These are phyloP conservation scores for Cenococcum geophilum DNA, from an alignment of 495 filamentous ascomycete species.

Conservation along the genomic window DNA sequence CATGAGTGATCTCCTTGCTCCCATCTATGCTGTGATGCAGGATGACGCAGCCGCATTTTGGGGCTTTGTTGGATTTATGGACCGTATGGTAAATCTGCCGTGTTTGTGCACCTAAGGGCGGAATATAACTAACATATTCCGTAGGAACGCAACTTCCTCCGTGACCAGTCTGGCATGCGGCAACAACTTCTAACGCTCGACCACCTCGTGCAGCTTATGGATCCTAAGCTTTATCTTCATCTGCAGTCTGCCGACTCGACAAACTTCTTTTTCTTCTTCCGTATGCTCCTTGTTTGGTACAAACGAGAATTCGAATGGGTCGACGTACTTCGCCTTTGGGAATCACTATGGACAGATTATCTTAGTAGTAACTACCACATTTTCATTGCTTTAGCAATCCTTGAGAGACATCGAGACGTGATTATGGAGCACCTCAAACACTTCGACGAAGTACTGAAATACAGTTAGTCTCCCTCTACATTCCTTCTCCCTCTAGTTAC, in stretches of 20 bases:
- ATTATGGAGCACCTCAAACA: slow-evolving; percentile 92
- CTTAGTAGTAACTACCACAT: slow-evolving; percentile 83
- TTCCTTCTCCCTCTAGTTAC: slow-evolving; percentile 5
- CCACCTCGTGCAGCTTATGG: slow-evolving; percentile 91
- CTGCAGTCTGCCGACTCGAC: slow-evolving; percentile 84
- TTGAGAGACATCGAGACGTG: slow-evolving; percentile 91
- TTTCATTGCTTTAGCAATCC: slow-evolving; percentile 85
- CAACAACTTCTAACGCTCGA: slow-evolving; percentile 83
- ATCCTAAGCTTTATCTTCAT: slow-evolving; percentile 87
- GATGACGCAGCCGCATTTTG: slow-evolving; percentile 96
- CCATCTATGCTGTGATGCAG: slow-evolving; percentile 93
- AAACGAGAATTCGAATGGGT: slow-evolving; percentile 92
- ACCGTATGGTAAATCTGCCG: slow-evolving; percentile 62
- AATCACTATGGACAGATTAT: slow-evolving; percentile 90
- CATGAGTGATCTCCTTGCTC: slow-evolving; percentile 94
- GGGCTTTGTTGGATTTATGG: slow-evolving; percentile 94
- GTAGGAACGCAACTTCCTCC: slow-evolving; percentile 87
- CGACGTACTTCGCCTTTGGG: slow-evolving; percentile 85
- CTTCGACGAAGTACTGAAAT: slow-evolving; percentile 97
- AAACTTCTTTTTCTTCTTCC: slow-evolving; percentile 99
- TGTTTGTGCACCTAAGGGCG: slow-evolving; percentile 2
- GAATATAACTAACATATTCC: background rate
- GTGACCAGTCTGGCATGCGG: slow-evolving; percentile 94
- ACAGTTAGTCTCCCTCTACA: slow-evolving; percentile 52
- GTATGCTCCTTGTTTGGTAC: slow-evolving; percentile 97